Conservation (phyloP, 1,284 basidiomycete species). For the Microbotryum saponariae region DNA sequence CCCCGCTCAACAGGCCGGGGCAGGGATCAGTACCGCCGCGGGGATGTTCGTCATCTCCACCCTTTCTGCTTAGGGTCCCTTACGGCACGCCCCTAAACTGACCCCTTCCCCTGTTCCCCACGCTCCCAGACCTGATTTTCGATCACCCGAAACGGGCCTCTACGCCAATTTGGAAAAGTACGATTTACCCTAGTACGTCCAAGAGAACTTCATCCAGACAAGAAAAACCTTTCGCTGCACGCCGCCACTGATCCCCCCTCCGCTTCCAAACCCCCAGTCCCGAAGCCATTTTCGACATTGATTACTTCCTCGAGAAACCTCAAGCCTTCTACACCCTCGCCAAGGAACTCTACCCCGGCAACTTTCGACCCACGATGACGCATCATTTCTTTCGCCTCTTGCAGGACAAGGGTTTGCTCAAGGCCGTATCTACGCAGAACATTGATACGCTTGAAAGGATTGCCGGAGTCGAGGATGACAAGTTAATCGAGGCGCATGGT, state of each 20-base stretch:
- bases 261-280: conserved; percentile 34
- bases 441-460: conserved; percentile 79
- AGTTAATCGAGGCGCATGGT: conserved; percentile 85
- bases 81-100: neutral
- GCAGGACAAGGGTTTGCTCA: conserved; percentile 56
- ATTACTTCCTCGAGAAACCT: conserved; percentile 38
- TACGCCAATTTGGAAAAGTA: conserved; percentile 50
- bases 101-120: neutral
- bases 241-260: no score
- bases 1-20: conserved; percentile 35
- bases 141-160: conserved; percentile 48
- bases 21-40: conserved; percentile 49
- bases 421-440: conserved; percentile 44
- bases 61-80: neutral
- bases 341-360: conserved; percentile 76
- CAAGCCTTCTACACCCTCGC: conserved; percentile 44
- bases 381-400: conserved; percentile 84
- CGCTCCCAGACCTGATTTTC: conserved; percentile 41
- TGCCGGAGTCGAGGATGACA: conserved; percentile 64
- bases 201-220: no score
- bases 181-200: conserved; percentile 45
- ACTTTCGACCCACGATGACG: conserved; percentile 74
- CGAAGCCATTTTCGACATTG: conserved; percentile 51
- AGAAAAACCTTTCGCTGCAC: no score
- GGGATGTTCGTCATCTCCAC: conserved; percentile 38